Base-by-base conservation (phyloP, 768 basidiomycete species). In the Megacollybia marginata region DNA sequence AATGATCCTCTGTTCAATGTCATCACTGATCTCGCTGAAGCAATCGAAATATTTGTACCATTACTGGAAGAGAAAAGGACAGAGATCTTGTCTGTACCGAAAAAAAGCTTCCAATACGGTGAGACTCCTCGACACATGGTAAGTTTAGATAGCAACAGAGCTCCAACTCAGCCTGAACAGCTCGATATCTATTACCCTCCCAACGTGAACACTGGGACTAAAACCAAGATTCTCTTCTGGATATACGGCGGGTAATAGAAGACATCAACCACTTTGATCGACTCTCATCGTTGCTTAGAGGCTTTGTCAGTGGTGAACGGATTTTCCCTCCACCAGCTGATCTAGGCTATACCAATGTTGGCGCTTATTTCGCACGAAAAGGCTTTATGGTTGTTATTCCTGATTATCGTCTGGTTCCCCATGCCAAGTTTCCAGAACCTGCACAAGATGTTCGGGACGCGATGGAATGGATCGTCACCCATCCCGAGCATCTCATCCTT, bases 151-250 rank as follows among this genome's bases (percentile, higher is more conserved):
- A 31, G 12, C 28, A 3, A 28, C 46, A 11, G 4, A 6, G 23
- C 31, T 13, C 49, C 28, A 38, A 38, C 15, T 35, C 13, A 38
- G 11, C 12, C 33, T 7, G 32, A 9, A 10, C 52, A 87, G 83
- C 72, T 86, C 32, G 85, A 86, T 55, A 67, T 85, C 0, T 88
- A 85, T 59, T 85, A 82, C 56, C 83, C 80, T 0, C 53, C 66
- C 2, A 34, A 65, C 2, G 45, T 59, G 5, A 51, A 58, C 10
- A 56, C 59, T 6, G 48, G 51, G 16, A 57, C 57, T 19, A 65
- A 62, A 47, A 65, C 72, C 0, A 79, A 80, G 0, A 66, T 85
- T 18, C 63, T 86, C 20, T 75, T 86, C 61, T 85, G 76, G 63
- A 52, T 79, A 38, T 86, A 88, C 52, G 85, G 85, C 1, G 85